Evolutionary conservation across 306 rosid genomes (phyloP), one percentile per base, ranked within the genome.

Genomic region (Rosa multiflora): DNA sequence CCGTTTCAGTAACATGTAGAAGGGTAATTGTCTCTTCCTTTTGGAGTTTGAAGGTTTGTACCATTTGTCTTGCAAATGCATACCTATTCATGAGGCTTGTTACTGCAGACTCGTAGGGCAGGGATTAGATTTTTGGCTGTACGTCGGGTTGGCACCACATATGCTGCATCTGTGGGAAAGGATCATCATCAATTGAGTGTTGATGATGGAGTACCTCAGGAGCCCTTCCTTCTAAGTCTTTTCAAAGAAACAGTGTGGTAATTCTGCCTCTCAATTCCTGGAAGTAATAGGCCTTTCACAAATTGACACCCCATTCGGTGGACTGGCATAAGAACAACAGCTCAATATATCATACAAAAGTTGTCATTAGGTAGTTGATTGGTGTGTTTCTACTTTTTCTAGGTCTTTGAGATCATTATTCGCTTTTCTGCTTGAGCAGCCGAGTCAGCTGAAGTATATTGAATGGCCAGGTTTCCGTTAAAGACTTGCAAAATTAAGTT

Each of bases 401-500:
- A 94, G 97, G 97, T 87, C 81, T 32, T 26, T 88, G 77, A 89
- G 83, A 83, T 88, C 87, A 3, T 75, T 92, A 40, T 82, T 85
- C 67, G 59, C 35, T 46, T 94, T 94, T 88, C 84, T 94, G 86
- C 83, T 63, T 55, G 94, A 94, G 89, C 98, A 94, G 81, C 98
- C 98, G 40, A 81, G 97, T 86, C 97, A 92, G 85, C 88, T 94
- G 67, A 94, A 89, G 83, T 90, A 90, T 84, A 86, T 92, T 48
- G 97, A 94, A 74, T 94, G 98, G 97, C 98, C 97, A 14, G 83
- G 87, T 82, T 90, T 94, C 78, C 83, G 83, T 55, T 63, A 44
- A 9, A 37, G 10, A 32, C 68, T 14, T 6, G 20, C 12, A 56
- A 49, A 55, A 10, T 81, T 21, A 3, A 49, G 10, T 56, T 35